A percentile compares a stretch with the other conserved stretches of the same genome.
Evolutionary conservation across 768 basidiomycete species (phyloP).

Genomic region (Pulveroboletus sp.): DNA sequence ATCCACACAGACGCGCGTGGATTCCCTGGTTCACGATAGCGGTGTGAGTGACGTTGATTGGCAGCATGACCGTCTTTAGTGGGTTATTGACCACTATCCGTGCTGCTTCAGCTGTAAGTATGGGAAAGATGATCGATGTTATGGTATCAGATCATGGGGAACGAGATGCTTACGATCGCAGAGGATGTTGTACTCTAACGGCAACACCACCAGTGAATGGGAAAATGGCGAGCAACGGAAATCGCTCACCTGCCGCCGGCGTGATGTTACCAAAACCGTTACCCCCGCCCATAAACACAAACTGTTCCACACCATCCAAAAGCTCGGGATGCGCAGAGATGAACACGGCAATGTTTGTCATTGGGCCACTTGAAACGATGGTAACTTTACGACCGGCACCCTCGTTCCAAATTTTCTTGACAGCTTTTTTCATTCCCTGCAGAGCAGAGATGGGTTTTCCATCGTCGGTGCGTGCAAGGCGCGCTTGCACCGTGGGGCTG

Average conservation of each 20-base stretch:
- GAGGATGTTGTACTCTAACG: constrained; percentile 72
- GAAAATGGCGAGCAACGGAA: neutral
- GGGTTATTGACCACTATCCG: constrained; percentile 76
- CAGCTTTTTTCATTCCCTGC: constrained; percentile 59
- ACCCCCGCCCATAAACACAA: constrained; percentile 85
- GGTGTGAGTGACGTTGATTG: constrained; percentile 84
- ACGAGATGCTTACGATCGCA: constrained; percentile 68
- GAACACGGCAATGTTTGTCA: constrained; percentile 79
- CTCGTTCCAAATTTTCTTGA: constrained; percentile 52
- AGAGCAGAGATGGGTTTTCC: constrained; percentile 50
- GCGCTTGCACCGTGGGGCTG: constrained; percentile 44
- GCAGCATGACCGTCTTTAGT: constrained; percentile 69
- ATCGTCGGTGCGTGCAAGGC: constrained; percentile 41
- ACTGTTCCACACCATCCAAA: constrained; percentile 42
- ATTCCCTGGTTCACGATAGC: constrained; percentile 63
- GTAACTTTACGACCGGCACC: constrained; percentile 59
- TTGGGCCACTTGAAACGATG: constrained; percentile 73
- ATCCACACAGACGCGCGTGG: constrained; percentile 48
- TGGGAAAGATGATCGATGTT: neutral
- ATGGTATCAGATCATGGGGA: neutral
- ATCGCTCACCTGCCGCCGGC: constrained; percentile 56
- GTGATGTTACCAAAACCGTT: constrained; percentile 80
- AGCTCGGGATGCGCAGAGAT: constrained; percentile 54
- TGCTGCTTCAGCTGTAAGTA: constrained; percentile 62
- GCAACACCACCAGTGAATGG: neutral